Base-by-base conservation (phyloP, 106 monocot genomes). In the Allium sativum region DNA sequence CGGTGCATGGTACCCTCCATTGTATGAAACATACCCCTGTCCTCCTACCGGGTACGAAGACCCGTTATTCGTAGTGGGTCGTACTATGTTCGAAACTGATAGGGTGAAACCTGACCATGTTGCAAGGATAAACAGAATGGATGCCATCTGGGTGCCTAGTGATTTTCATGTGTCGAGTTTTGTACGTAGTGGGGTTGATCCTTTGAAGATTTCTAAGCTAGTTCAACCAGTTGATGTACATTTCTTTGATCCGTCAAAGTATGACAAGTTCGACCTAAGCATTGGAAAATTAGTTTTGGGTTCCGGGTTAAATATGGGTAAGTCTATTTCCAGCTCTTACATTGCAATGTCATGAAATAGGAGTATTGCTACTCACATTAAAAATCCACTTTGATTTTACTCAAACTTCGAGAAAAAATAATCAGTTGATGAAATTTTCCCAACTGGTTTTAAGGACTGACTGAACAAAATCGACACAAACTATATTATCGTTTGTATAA, bases 31-130 rank as follows among this genome's bases (percentile, higher is more conserved):
- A 2, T 0, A 19, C n/a, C 76, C 78, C 0, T 86, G 86, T 72
- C 86, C 86, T 9, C 86, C 86, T 11, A 58, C 66, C 10, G 86
- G 78, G 5, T 81, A 86, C 59, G 21, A 21, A 6, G 75, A 66
- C 3, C 59, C 81, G 0, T 9, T 46, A 59, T 71, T 76, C 41
- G 81, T 86, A 46, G 62, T 86, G 16, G 86, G 86, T 7, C 65
- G 86, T 53, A 86, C 86, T 20, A 86, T 86, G 81, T 86, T 86
- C 54, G 86, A 86, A 78, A 86, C 86, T 1, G 81, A 86, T 62
- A 59, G 86, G 51, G 43, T 86, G 45, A 68, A 53, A 21, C 48
- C 69, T 10, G 81, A 76, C 53, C 86, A 86, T 46, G 86, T 78
- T 21, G 7, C 20, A 48, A 58, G 86, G 21, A 81, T 77, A 64